Base-by-base conservation (phyloP, 2,329 filamentous ascomycete species). In the Nannizzia gypsea region DNA sequence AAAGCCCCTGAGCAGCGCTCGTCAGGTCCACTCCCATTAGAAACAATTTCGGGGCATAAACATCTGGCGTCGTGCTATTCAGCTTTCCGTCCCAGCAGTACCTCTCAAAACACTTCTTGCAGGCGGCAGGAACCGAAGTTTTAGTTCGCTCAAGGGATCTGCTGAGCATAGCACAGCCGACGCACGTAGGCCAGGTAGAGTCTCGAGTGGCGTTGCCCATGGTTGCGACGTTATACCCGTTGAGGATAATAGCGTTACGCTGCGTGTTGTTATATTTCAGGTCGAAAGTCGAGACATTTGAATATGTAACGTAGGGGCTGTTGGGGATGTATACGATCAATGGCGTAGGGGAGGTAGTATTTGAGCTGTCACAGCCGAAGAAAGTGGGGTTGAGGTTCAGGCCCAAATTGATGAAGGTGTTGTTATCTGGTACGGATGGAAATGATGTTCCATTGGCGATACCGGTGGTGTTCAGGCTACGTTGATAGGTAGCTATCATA, bases 51-150 rank as follows among this genome's bases (percentile, higher is more conserved):
- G 81, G 80, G 22, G 76, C 69, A 61, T 80, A 83, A 0, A 64
- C 61, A 1, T 67, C 62, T 0, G 72, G 70, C 4, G 61, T 65
- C 0, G 74, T 75, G 44, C 68, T 72, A 46, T 80, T 74, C 5
- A 75, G 61, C 0, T 82, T 88, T n/a, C 93, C 93, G 71, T 96
- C 83, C 93, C 93, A 99, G 81, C 93, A 99, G 76, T 96, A 96
- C 20, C 77, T 73, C 11, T 77, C 65, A 73, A 96, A 97, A 76
- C 93, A 99, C 56, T 79, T 68, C 48, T 75, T 78, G 76, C 93
- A 99, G 8, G 82, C 83, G 0, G 81, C 78, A 0, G 92, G 92
- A 1, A 91, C 79, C 0, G 75, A 63, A 0, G 86, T 87, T 17
- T 80, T 78, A 0, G 89, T 92, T 56, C 89, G 81, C 62, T 83